Base-by-base conservation (phyloP, 2,329 filamentous ascomycete species). In the Apiospora arundinis region DNA sequence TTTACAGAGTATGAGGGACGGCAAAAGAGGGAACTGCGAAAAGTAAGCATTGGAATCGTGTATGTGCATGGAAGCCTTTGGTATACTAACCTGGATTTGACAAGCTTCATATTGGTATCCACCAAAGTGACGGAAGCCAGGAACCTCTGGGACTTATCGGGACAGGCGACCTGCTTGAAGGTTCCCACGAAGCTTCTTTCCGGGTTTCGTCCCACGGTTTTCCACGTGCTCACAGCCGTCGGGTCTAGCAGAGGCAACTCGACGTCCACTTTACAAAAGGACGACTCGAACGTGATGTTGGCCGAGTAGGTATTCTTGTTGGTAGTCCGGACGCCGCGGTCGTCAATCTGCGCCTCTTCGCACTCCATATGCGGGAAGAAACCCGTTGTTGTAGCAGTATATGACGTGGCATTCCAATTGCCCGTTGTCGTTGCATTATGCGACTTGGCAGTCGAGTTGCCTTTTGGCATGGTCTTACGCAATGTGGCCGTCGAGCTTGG, bases 351-450 rank as follows among this genome's bases (percentile, higher is more conserved):
- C 25, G 56, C 56, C 37, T 70, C 42, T 28, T 52, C 69, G 56
- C 69, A 70, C 0, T 45, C 56, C 0, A 70, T 25, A 9, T 6
- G 18, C 4, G 69, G 56, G 7, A 70, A 48, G 69, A 70, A 70
- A 25, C 42, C 69, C 14, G 18, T 32, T 0, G 60, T 56, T 8
- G 21, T 28, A 14, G 9, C 23, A 18, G 25, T 45, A 28, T 48
- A 66, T 21, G 46, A n/a, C n/a, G n/a, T n/a, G n/a, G n/a, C n/a
- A n/a, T n/a, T n/a, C n/a, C n/a, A 45, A 12, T 3, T 66, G 63
- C 14, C 21, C 4, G 21, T 12, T 18, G 4, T 0, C 6, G 4
- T 21, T 11, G n/a, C n/a, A n/a, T n/a, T n/a, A n/a, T n/a, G n/a
- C n/a, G n/a, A n/a, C n/a, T n/a, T n/a, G n/a, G n/a, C n/a, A n/a